These are phyloP conservation scores for Kazachstania africana DNA, from an alignment of 805 yeast species.

Conservation along the genomic window DNA sequence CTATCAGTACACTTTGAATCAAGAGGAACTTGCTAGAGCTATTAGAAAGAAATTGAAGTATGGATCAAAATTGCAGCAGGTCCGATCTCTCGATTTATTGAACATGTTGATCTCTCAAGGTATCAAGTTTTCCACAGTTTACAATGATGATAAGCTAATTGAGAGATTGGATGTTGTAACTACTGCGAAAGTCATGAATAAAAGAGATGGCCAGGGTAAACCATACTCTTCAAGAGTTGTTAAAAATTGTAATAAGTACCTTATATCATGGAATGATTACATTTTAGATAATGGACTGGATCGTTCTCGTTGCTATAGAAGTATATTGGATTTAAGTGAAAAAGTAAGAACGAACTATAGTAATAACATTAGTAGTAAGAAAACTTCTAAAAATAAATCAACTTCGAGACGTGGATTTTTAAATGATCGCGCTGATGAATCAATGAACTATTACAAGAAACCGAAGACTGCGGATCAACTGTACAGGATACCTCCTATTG, in stretches of 20 bases:
- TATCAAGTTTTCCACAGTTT: constrained; percentile 32
- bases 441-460: constrained; percentile 22
- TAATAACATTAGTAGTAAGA: not conserved
- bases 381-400: not conserved
- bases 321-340: constrained; percentile 8
- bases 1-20: constrained; percentile 24
- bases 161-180: constrained; percentile 41
- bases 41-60: constrained; percentile 80
- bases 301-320: constrained; percentile 12
- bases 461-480: constrained; percentile 12
- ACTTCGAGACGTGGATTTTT: constrained; percentile 26
- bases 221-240: constrained; percentile 33
- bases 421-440: constrained; percentile 41
- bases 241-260: constrained; percentile 33
- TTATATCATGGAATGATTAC: constrained; percentile 57
- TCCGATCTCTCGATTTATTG: constrained; percentile 51
- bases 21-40: constrained; percentile 79
- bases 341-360: constrained; percentile 6
- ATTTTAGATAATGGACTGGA: constrained; percentile 29
- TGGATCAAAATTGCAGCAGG: constrained; percentile 55
- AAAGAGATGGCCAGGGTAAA: constrained; percentile 8
- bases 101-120: constrained; percentile 40
- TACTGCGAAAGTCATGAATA: constrained; percentile 6
- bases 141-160: constrained; percentile 55
- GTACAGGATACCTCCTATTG: constrained; percentile 55